Evolutionary conservation across 208 protist genomes (phyloP), one percentile per base, ranked within the genome.

Genomic region (Willaertia magna): DNA sequence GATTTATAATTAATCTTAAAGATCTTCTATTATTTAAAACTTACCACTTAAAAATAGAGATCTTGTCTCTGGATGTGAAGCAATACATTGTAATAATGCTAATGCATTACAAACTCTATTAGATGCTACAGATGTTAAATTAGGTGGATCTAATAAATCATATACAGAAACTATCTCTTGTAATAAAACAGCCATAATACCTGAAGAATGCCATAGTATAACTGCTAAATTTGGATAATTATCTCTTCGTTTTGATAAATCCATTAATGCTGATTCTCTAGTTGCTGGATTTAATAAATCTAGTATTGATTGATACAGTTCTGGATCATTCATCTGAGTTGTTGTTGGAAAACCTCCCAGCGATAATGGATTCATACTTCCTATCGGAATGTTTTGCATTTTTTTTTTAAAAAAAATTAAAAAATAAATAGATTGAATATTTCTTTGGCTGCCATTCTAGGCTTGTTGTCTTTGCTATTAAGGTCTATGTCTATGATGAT

Each of bases 31-130:
- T 87, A 86, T 49, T 14, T 12, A 75, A 67, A 49, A n/a, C 39
- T 46, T 89, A 93, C 92, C 92, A 51, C 97, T 96, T n/a, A 99
- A 88, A 89, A 99, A 99, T n/a, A 94, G 92, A 43, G 91, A 91
- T 48, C 98, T 94, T 34, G 98, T 99, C 4, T 98, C 96, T 20
- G 93, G 91, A 90, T 99, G 95, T 30, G 95, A 97, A 1, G 98
- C 97, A 11, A 99, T 96, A 74, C 95, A 97, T 89, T 99, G 98
- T n/a, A 99, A 92, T 20, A 99, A 93, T 18, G 97, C 98, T 6
- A 99, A 91, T 20, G 97, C 97, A 91, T 98, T 98, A 89, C 97
- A 99, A 7, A 98, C 97, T 51, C 97, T 94, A 89, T 97, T 97
- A 12, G 88, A 93, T 16, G 87, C 90, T 47, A 89, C 87, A 46